Evolutionary conservation across 768 basidiomycete species (phyloP), one percentile per base, ranked within the genome.

Genomic region (Melanogaster broomeanus): DNA sequence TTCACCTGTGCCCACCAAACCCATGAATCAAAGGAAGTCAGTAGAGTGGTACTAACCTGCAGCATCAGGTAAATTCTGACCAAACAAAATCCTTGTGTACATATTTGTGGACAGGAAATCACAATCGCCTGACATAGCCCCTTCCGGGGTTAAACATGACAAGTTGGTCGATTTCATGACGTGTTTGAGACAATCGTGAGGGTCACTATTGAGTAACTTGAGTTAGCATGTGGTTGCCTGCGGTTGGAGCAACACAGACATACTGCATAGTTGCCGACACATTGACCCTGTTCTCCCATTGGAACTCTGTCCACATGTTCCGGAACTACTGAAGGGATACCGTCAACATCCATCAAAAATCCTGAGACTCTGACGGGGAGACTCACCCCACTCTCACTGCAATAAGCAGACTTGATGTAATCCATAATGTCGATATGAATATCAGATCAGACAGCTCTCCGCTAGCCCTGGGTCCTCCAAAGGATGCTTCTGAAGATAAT

Each of bases 231-330:
- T 9, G 10, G 7, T 2, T 30, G 28, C 6, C 6, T 6, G 28
- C 28, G 28, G 28, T 10, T 30, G 8, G 28, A 30, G 10, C 8
- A 9, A 30, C 5, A 30, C 11, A 30, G 11, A 82, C 90, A 61
- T 73, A 91, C 88, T 85, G 81, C 70, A 95, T 83, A 21, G 83
- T 72, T 42, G 87, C 90, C 58, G 85, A 87, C 48, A 98, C 91
- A 64, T 98, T 98, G 49, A 98, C 96, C 61, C 95, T 83, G 74
- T 99, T 99, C 79, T 98, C 96, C 96, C 96, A 99, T 70, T 99
- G 95, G 63, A 99, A 99, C 70, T 98, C 97, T 24, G 95, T 99
- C 96, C 96, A 97, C 93, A 96, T 96, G 69, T 84, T 91, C 28
- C 96, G 84, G 84, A 96, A 96, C 89, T 95, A 61, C 16, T 10